phyloP scores from a whole-genome alignment of 768 basidiomycete genomes.

The Zangia roseola region DNA sequence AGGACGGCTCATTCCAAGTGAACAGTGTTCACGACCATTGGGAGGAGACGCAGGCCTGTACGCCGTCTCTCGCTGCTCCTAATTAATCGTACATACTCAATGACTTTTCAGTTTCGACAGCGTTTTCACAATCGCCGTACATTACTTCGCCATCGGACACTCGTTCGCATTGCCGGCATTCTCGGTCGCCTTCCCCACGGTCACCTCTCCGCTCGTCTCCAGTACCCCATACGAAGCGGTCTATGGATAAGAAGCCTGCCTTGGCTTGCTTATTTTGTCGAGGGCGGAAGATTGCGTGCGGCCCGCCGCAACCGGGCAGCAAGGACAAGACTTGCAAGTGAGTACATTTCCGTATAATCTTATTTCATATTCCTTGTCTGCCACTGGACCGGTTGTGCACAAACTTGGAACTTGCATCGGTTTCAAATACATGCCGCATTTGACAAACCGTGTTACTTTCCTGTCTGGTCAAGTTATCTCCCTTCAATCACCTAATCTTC shows the following conservation, averaged over 20 bases:
- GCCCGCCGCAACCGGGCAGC: conserved; percentile 52
- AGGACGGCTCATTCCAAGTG: conserved; percentile 8
- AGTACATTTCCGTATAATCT: conserved; percentile 29
- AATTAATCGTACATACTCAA: conserved; percentile 21
- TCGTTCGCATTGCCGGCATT: conserved; percentile 23
- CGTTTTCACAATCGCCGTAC: conserved; percentile 12
- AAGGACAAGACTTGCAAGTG: conserved; percentile 65
- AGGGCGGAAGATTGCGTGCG: conserved; percentile 69
- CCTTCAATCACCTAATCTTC: conserved; percentile 19
- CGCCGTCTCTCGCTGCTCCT: conserved; percentile 3
- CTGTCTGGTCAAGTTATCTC: conserved; percentile 8
- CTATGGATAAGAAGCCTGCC: conserved; percentile 52
- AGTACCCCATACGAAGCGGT: conserved; percentile 21
- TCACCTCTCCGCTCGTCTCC: conserved; percentile 22
- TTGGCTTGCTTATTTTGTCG: conserved; percentile 67
- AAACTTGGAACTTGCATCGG: conserved; percentile 12
- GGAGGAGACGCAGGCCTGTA: conserved; percentile 13
- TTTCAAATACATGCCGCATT: conserved; percentile 14
- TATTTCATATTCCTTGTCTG: neutral
- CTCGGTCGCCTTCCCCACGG: conserved; percentile 29
- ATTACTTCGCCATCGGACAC: conserved; percentile 7
- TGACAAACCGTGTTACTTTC: neutral
- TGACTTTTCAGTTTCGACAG: conserved; percentile 7
- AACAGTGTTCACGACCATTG: conserved; percentile 19
- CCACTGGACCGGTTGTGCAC: conserved; percentile 6